Evolutionary conservation across 768 basidiomycete genomes (phyloP).

Genomic region (Leccinum ochraceum): DNA sequence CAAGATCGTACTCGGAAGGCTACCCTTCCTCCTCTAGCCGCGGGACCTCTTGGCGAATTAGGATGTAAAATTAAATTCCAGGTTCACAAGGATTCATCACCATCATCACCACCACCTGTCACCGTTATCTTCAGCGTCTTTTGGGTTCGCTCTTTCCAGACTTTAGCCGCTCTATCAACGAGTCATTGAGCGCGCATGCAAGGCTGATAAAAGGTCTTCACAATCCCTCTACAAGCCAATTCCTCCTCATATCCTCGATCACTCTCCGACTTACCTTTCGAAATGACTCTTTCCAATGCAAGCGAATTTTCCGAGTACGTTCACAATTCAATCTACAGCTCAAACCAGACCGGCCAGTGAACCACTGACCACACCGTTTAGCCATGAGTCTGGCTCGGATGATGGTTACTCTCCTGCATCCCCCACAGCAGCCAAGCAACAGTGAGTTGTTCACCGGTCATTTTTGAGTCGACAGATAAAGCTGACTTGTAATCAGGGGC

Average conservation of each 20-base stretch:
- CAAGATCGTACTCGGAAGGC: neutral
- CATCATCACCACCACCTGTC: neutral
- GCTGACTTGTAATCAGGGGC: neutral
- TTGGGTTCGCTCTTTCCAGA: conserved; percentile 1
- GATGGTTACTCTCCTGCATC: neutral
- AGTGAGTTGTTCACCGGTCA: neutral
- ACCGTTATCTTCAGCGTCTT: conserved; percentile 22
- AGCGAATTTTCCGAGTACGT: neutral
- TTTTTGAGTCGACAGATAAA: neutral
- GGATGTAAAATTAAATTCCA: no score
- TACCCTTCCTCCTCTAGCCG: neutral
- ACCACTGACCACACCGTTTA: neutral
- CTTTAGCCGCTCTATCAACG: conserved; percentile 9
- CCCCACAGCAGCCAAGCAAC: neutral
- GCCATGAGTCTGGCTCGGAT: neutral
- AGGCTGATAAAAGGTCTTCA: conserved; percentile 18
- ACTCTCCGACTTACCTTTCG: neutral
- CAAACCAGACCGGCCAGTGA: neutral
- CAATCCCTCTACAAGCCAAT: neutral
- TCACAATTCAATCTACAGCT: neutral
- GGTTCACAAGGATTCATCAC: no score
- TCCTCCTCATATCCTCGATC: neutral
- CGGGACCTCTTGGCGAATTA: neutral
- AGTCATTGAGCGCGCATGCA: conserved; percentile 1
- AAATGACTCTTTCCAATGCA: neutral